phyloP scores from a whole-genome alignment of 352 stramenopile species.

The Globisporangium canariense region DNA sequence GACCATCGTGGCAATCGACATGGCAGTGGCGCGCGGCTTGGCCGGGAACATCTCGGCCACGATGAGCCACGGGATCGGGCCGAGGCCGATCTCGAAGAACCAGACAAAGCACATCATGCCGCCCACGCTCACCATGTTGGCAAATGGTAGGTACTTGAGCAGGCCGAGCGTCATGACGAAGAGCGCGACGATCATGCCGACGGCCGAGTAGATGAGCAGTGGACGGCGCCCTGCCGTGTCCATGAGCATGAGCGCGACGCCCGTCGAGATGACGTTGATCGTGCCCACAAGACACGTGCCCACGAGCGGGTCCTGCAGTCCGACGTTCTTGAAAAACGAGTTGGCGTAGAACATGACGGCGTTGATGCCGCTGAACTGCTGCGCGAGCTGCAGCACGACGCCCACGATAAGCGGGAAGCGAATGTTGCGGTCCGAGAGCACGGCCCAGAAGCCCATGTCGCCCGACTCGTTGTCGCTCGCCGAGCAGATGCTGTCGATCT shows the following conservation, averaged over 20 bases:
- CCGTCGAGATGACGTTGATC: constrained; percentile 72
- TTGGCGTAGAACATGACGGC: constrained; percentile 82
- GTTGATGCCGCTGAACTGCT: constrained; percentile 77
- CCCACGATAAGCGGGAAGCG: constrained; percentile 61
- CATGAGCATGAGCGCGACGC: constrained; percentile 70
- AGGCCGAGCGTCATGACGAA: constrained; percentile 63
- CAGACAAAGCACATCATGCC: constrained; percentile 77
- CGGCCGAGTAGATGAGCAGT: constrained; percentile 65
- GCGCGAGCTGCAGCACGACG: constrained; percentile 57
- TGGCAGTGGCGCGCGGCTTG: constrained; percentile 89
- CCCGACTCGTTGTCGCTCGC: constrained; percentile 73
- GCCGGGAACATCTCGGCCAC: constrained; percentile 96
- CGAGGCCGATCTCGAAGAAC: constrained; percentile 70
- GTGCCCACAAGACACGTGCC: constrained; percentile 59
- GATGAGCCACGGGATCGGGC: constrained; percentile 95
- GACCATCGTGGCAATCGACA: constrained; percentile 90
- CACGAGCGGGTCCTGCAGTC: constrained; percentile 61
- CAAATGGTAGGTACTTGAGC: constrained; percentile 62
- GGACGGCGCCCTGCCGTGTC: constrained; percentile 65
- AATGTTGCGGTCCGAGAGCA: constrained; percentile 56
- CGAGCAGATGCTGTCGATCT: constrained; percentile 80
- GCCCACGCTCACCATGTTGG: constrained; percentile 53
- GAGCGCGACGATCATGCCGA: constrained; percentile 67
- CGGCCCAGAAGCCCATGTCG: constrained; percentile 60
- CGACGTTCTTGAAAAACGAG: constrained; percentile 73